A percentile compares a stretch with the other conserved stretches of the same genome.
Conservation (phyloP, 257 asterid species). For the Vinca minor region DNA sequence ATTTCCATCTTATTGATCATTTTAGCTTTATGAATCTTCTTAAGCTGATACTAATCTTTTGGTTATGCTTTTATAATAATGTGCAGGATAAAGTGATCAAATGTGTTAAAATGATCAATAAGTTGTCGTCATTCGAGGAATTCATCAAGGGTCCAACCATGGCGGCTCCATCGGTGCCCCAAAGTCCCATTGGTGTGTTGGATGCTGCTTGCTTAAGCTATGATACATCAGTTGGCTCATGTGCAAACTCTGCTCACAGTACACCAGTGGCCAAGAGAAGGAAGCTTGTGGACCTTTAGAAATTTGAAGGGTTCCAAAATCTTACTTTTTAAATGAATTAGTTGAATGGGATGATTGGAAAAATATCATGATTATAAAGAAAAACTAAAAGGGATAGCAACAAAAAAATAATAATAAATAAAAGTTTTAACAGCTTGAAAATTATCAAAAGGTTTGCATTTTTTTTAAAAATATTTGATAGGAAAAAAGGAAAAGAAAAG, state of each 20-base stretch:
- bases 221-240: slow-evolving; percentile 24
- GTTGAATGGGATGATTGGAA: slow-evolving; percentile 15
- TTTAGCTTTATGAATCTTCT: slow-evolving; percentile 8
- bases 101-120: slow-evolving; percentile 25
- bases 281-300: slow-evolving; percentile 19
- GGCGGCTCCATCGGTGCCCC: slow-evolving; percentile 23
- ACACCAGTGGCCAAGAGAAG: slow-evolving; percentile 34
- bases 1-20: slow-evolving; percentile 8
- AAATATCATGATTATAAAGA: neutral
- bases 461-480: slow-evolving; percentile 3
- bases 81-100: slow-evolving; percentile 31
- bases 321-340: slow-evolving; percentile 5
- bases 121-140: slow-evolving; percentile 10
- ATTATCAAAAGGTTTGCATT: slow-evolving; percentile 6
- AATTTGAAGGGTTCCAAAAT: neutral
- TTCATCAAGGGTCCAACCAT: slow-evolving; percentile 15
- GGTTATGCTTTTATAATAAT: neutral
- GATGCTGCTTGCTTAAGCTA: slow-evolving; percentile 40
- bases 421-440: slow-evolving; percentile 26
- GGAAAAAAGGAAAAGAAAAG: neutral
- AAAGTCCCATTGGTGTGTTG: slow-evolving; percentile 34
- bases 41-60: neutral
- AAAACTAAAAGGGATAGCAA: slow-evolving; percentile 5
- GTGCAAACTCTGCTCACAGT: slow-evolving; percentile 21
- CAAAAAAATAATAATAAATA: slow-evolving; percentile 19